Base-by-base conservation (phyloP, 768 basidiomycete species). In the Porphyrellus cyaneotinctus region DNA sequence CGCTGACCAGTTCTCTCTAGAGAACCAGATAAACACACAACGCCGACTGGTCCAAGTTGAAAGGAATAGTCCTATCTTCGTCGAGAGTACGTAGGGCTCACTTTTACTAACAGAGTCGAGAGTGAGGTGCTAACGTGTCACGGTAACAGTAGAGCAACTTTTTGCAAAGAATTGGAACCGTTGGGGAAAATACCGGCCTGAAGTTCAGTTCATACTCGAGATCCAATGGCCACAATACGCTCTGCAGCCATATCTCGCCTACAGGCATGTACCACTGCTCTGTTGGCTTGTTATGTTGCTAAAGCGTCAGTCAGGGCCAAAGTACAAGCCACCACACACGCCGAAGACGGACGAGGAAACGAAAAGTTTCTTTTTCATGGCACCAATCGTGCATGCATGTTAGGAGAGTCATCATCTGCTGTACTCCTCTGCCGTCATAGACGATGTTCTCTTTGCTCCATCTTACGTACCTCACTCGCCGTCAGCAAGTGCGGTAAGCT, bases 361-460 rank as follows among this genome's bases (percentile, higher is more conserved):
- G 56, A 58, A 6, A 52, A 45, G 8, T 43, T 43, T 31, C 41
- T 51, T n/a, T 58, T 58, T 24, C 56, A 57, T 24, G 55, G 56
- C 9, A 58, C 57, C 28, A 58, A 58, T 10, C 57, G 57, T 35
- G 56, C 57, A 15, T 58, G 46, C 23, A 15, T 58, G 43, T 28
- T 58, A 6, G 57, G 56, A 39, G 57, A 58, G 45, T 58, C 57
- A 13, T 12, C 49, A 12, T 58, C 56, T 8, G 36, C 57, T 9
- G 22, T 53, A 8, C 46, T 58, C 18, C 26, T 52, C 8, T 58
- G 47, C 32, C 28, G 22, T 24, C 50, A 37, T 42, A 42, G 48
- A 37, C 45, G 18, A 41, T 58, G 57, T 41, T 58, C 56, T 41
- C 46, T 58, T 38, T 58, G 49, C 22, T 51, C 55, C 7, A 58